Evolutionary conservation across 1,284 basidiomycete genomes (phyloP), one percentile per base, ranked within the genome.

Genomic region (Sporisorium graminicola): DNA sequence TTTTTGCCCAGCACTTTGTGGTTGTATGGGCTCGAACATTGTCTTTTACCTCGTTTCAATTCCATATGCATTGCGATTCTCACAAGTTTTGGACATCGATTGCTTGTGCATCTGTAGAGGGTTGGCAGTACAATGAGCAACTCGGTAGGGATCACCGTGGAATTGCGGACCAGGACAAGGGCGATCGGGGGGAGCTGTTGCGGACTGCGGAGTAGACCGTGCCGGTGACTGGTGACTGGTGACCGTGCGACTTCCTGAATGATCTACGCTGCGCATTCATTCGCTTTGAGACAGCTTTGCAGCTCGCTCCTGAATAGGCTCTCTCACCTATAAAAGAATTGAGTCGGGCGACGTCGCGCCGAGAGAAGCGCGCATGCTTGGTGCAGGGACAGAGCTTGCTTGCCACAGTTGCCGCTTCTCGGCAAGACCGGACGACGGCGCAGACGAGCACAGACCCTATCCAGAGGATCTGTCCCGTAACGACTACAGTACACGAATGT

Each of bases 271-370:
- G 35, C 35, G 35, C 35, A 13, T 14, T 37, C n/a, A n/a, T n/a
- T n/a, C n/a, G n/a, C n/a, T n/a, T n/a, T n/a, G n/a, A n/a, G n/a
- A n/a, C 42, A 43, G 42, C n/a, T 13, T 24, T 46, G 43, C 43
- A 46, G 43, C 43, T 46, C 24, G 43, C 24, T 37, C 42, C 51
- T 52, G 27, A 35, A 35, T 35, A 35, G 35, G 35, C 35, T 35
- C 12, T 35, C n/a, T n/a, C n/a, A n/a, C n/a, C n/a, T n/a, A n/a
- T n/a, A n/a, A n/a, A n/a, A 13, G 61, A 57, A 70, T 70, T 71
- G 68, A 62, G 61, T 65, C 68, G 68, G 68, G 49, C 58, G 54
- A 65, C 52, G 13, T 37, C 31, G 62, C 49, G 62, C 68, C 58
- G 62, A 71, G 42, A 13, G 29, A 16, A 22, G 22, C 16, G 18